Base-by-base conservation (phyloP, 2,329 filamentous ascomycete genomes). In the Karstenula rhodostoma region DNA sequence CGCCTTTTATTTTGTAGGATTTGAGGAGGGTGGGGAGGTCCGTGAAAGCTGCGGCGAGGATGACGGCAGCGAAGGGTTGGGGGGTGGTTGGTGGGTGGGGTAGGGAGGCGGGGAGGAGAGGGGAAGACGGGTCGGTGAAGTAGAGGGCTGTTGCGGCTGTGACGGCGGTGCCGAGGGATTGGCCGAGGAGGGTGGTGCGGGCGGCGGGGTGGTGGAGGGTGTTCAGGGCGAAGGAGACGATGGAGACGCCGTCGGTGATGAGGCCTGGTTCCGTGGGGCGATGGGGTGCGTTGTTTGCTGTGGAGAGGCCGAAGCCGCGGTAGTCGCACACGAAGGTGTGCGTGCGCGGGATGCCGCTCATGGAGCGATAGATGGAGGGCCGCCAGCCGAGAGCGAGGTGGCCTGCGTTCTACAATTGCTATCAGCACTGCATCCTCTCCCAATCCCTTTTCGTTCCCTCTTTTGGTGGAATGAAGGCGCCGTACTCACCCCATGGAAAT, bases 301-400 rank as follows among this genome's bases (percentile, higher is more conserved):
- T 92, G 9, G 91, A 95, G 42, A 87, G 84, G 0, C 93, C 94
- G 68, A 92, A 97, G 7, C 94, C 94, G 19, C 94, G 90, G 78
- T 97, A 97, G 81, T 97, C 93, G 69, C 97, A 88, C 42, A 92
- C 87, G n/a, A 97, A 82, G 47, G 97, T 86, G 73, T 97, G 94
- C 57, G 93, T 87, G 58, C 85, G 82, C 0, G 83, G 74, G 37
- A 89, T 87, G 55, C 90, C 86, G 4, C 93, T 87, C 44, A 97
- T 82, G 47, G 89, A 85, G 68, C 93, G 92, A 75, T 96, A 96
- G 58, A 88, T 90, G 33, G 88, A 84, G 2, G 93, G 90, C 17
- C 94, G 88, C 74, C 89, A 86, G 61, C 87, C 88, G 75, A 96
- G 91, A 19, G 90, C 93, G 32, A 98, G 78, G 69, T 96, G 92